These are phyloP conservation scores for Neonectria neomacrospora DNA, from an alignment of 2,329 filamentous ascomycete genomes.

Conservation along the genomic window DNA sequence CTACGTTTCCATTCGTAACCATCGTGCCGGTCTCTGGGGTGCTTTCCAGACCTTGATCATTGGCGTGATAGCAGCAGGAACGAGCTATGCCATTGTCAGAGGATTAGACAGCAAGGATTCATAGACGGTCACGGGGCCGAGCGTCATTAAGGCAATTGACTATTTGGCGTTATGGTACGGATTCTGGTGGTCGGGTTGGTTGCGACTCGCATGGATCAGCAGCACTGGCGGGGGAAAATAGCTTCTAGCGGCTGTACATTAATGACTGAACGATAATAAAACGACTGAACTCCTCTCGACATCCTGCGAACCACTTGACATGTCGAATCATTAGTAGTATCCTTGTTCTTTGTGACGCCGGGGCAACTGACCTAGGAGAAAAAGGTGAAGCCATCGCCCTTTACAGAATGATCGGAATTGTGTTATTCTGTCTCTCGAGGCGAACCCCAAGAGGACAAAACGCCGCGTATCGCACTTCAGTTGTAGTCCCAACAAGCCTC, in stretches of 20 bases:
- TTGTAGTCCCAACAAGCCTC: slow-evolving; percentile 78
- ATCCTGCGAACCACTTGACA: background rate
- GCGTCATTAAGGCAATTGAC: background rate
- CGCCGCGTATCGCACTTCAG: slow-evolving; percentile 98
- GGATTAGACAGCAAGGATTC: slow-evolving; percentile 56
- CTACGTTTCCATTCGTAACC: slow-evolving; percentile 61
- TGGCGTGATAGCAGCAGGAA: slow-evolving; percentile 72
- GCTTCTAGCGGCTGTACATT: background rate
- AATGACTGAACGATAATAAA: slow-evolving; percentile 25
- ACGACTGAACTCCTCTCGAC: slow-evolving; percentile 20
- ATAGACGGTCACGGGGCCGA: slow-evolving; percentile 8
- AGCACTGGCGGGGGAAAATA: too few species aligned
- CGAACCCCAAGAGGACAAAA: slow-evolving; percentile 48
- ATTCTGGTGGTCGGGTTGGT: background rate
- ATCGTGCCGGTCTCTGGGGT: slow-evolving; percentile 65
- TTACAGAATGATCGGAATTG: slow-evolving; percentile 94
- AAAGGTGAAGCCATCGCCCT: slow-evolving; percentile 70
- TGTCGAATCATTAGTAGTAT: slow-evolving; percentile 42
- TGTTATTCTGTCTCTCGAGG: slow-evolving; percentile 65
- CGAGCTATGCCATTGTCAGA: slow-evolving; percentile 71
- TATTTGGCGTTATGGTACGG: slow-evolving; percentile 18
- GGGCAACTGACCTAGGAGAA: slow-evolving; percentile 44
- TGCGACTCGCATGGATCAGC: slow-evolving; percentile 13
- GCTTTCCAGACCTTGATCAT: slow-evolving; percentile 73
- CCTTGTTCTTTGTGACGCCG: slow-evolving; percentile 24